Base-by-base conservation (phyloP, 2,329 filamentous ascomycete species). In the Ascocoryne sarcoides region DNA sequence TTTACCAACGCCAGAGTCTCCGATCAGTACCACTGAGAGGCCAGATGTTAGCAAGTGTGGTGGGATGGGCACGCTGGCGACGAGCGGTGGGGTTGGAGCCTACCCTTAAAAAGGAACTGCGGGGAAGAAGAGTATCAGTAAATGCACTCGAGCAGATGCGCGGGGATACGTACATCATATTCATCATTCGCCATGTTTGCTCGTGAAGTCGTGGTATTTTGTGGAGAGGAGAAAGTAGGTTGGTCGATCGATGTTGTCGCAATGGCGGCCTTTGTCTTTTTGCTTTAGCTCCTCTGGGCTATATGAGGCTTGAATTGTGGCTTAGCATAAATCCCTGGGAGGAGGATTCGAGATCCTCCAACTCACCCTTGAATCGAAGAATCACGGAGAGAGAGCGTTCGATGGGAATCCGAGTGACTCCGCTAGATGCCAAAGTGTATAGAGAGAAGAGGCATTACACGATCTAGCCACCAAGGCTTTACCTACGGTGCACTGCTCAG, bases 101-200 rank as follows among this genome's bases (percentile, higher is more conserved):
- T 73, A 94, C 88, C 88, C 84, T 98, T 96, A 80, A 98, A 98
- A 64, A 96, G 87, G 66, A 96, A 96, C 89, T 95, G 65, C 52
- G 55, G 16, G 50, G 48, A 49, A 58, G 47, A 43, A 37, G 20
- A 44, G 49, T 18, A 53, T 65, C 51, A 66, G 60, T 56, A 59
- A 51, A 42, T 49, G 39, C 48, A 54, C 56, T 46, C 58, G 53
- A 47, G 51, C 41, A 48, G 48, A 45, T 43, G 40, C 42, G 45
- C 43, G 38, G 20, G 36, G 33, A 42, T 37, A 69, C 88, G 75
- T 73, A 96, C 90, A 82, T 98, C 92, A 73, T 98, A 98, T 75
- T 98, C 92, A 78, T 98, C 92, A 82, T 96, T 98, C 63, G 90
- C 92, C 92, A 96, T 98, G 68, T 59, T 74, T 71, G 65, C 60